Conservation (phyloP, 495 filamentous ascomycete species). For the Hypomontagnella submonticulosa region DNA sequence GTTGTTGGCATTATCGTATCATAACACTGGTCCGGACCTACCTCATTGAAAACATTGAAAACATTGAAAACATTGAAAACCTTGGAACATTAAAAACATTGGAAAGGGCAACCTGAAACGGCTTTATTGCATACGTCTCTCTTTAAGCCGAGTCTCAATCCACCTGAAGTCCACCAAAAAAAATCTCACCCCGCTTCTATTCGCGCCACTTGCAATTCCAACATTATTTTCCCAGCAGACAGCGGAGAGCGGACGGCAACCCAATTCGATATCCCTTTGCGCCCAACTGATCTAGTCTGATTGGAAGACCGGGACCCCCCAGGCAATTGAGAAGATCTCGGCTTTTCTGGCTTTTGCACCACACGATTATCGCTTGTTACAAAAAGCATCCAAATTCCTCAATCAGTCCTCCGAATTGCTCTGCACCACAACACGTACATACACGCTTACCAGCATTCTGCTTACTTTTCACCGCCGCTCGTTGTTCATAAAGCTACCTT, state of each 20-base stretch:
- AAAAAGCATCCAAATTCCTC: constrained; percentile 34
- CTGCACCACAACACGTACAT: constrained; percentile 24
- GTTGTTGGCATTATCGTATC: too few species aligned
- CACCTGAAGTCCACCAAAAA: background rate
- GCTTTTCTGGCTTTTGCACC: constrained; percentile 12
- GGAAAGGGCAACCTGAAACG: background rate
- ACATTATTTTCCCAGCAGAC: constrained; percentile 15
- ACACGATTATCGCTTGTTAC: constrained; percentile 27
- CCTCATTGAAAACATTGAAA: too few species aligned
- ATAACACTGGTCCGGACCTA: too few species aligned
- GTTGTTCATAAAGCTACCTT: background rate
- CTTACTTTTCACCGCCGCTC: background rate
- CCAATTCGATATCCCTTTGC: constrained; percentile 44
- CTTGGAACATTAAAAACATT: background rate
- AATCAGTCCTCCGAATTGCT: constrained; percentile 15
- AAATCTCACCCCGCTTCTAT: constrained; percentile 38
- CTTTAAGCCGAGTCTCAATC: too few species aligned
- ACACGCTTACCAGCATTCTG: background rate
- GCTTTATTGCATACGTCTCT: constrained; percentile 3
- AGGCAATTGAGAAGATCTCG: background rate
- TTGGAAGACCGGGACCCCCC: constrained; percentile 37
- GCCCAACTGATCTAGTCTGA: constrained; percentile 44
- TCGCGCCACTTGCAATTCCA: constrained; percentile 37
- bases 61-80: background rate
- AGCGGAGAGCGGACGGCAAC: constrained; percentile 11